Evolutionary conservation across 106 monocot species (phyloP), one percentile per base, ranked within the genome.

Genomic region (Gastrodia elata): DNA sequence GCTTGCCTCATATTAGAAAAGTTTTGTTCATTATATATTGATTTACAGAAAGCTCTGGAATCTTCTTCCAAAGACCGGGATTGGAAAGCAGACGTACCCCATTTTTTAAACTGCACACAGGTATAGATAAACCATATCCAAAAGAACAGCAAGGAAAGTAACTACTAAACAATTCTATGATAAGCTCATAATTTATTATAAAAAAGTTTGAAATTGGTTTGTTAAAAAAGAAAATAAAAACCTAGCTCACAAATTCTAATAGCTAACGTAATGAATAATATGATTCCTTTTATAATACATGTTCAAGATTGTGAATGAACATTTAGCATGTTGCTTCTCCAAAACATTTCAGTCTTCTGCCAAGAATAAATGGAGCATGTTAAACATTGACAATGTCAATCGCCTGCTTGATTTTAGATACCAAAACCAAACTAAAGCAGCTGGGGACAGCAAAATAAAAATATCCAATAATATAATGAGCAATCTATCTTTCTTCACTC

Each of bases 91-190:
- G 67, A 22, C 59, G 72, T 61, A 13, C 72, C 75, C 72, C 86
- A 71, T 67, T 80, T 77, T 22, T 68, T 41, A 75, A 39, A 46
- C 86, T 86, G 74, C 64, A 77, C 70, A 80, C 8, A 65, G 38
- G 14, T 48, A 44, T 64, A 75, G 56, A 43, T 43, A 57, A 32
- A 61, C 32, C 2, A 61, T 57, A 61, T 61, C 14, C 4, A 61
- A 25, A 7, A 15, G 22, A 65, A 14, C 10, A 39, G 22, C 27
- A 27, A 69, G 24, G 16, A 68, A 38, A 30, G 61, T 61, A 61
- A 61, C 30, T 61, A 61, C 8, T 61, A 61, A 61, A 24, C 61
- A 8, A 32, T 61, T 27, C 30, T 32, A 61, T 32, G 32, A 61
- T 61, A 61, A n/a, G 52, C 9, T 52, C 52, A n/a, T 32, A 61